Evolutionary conservation across 805 yeast genomes (phyloP), one percentile per base, ranked within the genome.

Genomic region (Yamadazyma takamatsuzukensis): DNA sequence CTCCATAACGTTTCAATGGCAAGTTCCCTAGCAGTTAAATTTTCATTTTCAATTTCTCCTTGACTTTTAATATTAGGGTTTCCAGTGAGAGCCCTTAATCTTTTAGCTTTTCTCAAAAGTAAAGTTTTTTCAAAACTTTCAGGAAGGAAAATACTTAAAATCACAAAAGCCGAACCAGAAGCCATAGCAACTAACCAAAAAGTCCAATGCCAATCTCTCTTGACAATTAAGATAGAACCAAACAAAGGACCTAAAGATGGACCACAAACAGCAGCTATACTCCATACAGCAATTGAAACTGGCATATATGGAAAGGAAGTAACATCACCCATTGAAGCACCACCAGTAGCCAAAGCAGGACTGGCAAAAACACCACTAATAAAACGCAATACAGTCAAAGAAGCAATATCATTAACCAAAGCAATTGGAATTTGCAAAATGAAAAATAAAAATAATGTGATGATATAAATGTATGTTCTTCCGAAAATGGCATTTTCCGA

Each of bases 341-440:
- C 80, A 27, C 80, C 82, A 14, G 78, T 74, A 1, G 78, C 70
- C 32, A 77, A 45, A 13, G 75, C 64, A 2, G 83, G 81, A 3
- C 78, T 66, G 9, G 79, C 72, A 36, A 74, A 66, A 16, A 78
- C 43, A 3, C 84, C 83, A 13, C 69, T 61, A 11, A 78, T 41
- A 37, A 78, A 70, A 32, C 83, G 63, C 30, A 77, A 56, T 0
- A 75, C 66, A 27, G 70, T 59, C 36, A 77, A 54, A 0, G 74
- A 72, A 10, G 74, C 78, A 34, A 76, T 64, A 45, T 74, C 73
- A 14, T 64, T 49, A 2, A 66, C 68, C 22, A 74, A 57, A 2
- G 81, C 82, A 21, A 72, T 65, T 25, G 82, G 81, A 22, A 78
- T 71, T 45, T 78, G 83, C 21, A 80, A 52, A 6, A 74, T 55